phyloP scores from a whole-genome alignment of 2,329 filamentous ascomycete species.

The Penicillium sumatraense region DNA sequence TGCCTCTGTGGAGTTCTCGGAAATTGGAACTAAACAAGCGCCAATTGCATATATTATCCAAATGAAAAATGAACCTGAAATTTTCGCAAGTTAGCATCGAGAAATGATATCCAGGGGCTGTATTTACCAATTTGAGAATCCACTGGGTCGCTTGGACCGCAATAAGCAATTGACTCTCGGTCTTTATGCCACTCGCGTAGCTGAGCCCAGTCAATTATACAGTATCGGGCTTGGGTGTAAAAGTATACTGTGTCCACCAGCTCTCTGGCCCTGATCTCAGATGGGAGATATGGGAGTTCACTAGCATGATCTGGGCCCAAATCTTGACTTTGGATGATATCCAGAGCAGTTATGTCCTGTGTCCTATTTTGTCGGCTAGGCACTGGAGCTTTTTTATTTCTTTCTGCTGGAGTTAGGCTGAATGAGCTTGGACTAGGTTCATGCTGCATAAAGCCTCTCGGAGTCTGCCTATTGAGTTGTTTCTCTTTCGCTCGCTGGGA shows the following conservation, averaged over 20 bases:
- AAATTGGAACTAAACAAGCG: conserved; percentile 19
- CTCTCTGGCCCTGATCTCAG: conserved; percentile 6
- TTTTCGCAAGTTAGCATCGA: not conserved
- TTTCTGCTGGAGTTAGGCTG: too few relatives aligned
- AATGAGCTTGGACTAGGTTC: too few relatives aligned
- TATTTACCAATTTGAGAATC: conserved; percentile 8
- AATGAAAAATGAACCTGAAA: conserved; percentile 19
- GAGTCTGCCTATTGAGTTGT: too few relatives aligned
- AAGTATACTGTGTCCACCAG: conserved; percentile 25
- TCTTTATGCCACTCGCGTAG: conserved; percentile 25
- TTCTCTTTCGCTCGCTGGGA: too few relatives aligned
- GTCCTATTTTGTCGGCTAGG: too few relatives aligned
- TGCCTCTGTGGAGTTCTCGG: conserved; percentile 22
- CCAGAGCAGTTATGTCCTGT: conserved; percentile 3
- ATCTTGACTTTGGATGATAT: conserved; percentile 6
- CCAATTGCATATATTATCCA: conserved; percentile 28
- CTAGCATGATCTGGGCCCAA: conserved; percentile 4
- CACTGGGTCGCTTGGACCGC: conserved; percentile 4
- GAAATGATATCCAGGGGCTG: not conserved
- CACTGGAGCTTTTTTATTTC: too few relatives aligned
- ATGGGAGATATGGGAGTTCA: conserved; percentile 16
- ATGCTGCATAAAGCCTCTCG: too few relatives aligned
- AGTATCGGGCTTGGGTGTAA: conserved; percentile 27
- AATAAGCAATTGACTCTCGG: conserved; percentile 15
- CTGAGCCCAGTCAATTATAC: conserved; percentile 25